Evolutionary conservation across 2,329 filamentous ascomycete genomes (phyloP), one percentile per base, ranked within the genome.

Genomic region (Aspergillus floridensis): DNA sequence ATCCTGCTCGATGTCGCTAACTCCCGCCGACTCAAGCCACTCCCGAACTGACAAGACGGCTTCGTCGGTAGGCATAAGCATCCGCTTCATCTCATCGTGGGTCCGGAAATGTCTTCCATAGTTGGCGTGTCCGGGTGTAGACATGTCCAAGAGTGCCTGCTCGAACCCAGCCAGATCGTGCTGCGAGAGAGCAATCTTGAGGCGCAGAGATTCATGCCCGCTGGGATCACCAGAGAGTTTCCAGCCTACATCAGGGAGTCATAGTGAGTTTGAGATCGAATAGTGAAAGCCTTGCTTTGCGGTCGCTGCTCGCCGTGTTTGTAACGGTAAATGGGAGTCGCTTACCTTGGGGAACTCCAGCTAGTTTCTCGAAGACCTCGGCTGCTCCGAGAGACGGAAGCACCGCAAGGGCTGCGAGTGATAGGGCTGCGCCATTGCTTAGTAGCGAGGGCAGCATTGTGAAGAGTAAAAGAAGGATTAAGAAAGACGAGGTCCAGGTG

Each of bases 91-190:
- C 61, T 83, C 79, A 10, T 81, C 74, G 7, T 79, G 77, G 14
- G 68, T 68, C 16, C 75, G 72, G 63, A 84, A 77, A 63, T 84
- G 78, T 48, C 78, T 74, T 19, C 83, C 82, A 59, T 84, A 84
- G 19, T 73, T 76, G 1, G 68, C 58, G 58, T 80, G 75, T 4
- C 70, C 73, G 0, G 83, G 83, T 0, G 81, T 80, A 2, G 82
- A 83, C 63, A 84, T 78, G 22, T 81, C 74, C 48, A 78, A 63
- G 11, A 85, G 71, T 2, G 78, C 76, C 51, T 77, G 70, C 57
- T 82, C 81, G 26, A 85, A 74, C 29, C 70, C 68, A 7, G 63
- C 64, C 22, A 66, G 63, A 59, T 76, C 64, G 16, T 74, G 66
- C 63, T 76, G 75, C 35, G 69, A 59, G n/a, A 77, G 65, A 12